Base-by-base conservation (phyloP, 2,329 filamentous ascomycete genomes). In the Paecilomyces niveus region DNA sequence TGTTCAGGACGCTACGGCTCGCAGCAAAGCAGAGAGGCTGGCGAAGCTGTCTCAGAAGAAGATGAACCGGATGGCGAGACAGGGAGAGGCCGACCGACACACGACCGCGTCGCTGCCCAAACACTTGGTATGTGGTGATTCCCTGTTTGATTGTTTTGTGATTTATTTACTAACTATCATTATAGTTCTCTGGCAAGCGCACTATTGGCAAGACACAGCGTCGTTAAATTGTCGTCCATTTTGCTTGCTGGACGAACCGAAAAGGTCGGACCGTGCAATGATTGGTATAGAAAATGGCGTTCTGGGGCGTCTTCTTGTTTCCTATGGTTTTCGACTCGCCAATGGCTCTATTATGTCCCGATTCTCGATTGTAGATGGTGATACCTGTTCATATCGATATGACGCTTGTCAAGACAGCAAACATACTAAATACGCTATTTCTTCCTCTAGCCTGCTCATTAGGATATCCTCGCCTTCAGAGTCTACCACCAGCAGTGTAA, bases 1-100 rank as follows among this genome's bases (percentile, higher is more conserved):
- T 69, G 87, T 97, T 50, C 83, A 81, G 59, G 84, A 89, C 70
- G 83, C 85, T 63, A 76, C 73, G 57, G 80, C 83, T 54, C 84
- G 89, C 65, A 83, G 81, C 60, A 95, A 93, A 84, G 92, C 90
- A 39, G 92, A 96, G 76, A 87, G 88, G 69, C 81, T 95, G 73
- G 83, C 86, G 72, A 97, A 96, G 83, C 79, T 99, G 72, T 83
- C 87, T 69, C 95, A 99, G 87, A 92, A 93, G 83, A 93, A 92
- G 85, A 97, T 95, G 92, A 99, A 99, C 81, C 86, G 93, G 64
- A 94, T 95, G 89, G 94, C 94, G 52, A 87, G 92, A 75, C 90
- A 95, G 82, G 94, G 94, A 82, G 94, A 99, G 81, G 92, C 89
- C 62, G 94, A 99, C 82, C 86, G 95, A 73, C 93, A 97, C 78